Evolutionary conservation across 306 rosid genomes (phyloP).

Genomic region (Cucumis sativus): DNA sequence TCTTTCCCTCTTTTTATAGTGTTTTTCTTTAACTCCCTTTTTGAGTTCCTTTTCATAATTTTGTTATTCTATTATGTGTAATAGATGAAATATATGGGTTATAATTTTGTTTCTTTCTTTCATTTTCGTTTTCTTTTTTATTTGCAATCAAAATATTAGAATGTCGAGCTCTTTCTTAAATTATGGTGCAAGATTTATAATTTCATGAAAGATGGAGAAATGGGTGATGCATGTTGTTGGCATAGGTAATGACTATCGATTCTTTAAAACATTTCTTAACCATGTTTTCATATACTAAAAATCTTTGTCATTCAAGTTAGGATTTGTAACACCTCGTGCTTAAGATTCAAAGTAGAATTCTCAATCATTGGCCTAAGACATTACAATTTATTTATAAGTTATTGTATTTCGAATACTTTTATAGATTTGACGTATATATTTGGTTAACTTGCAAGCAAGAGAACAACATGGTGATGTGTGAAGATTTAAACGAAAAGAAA

Average conservation of each 20-base stretch:
- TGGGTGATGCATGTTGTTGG: no score
- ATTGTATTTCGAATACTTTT: no score
- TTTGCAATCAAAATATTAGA: fast-evolving
- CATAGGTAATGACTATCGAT: no score
- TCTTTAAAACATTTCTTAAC: no score
- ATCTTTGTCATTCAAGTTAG: no score
- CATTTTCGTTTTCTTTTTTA: neutral
- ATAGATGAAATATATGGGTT: neutral
- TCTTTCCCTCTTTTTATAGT: neutral
- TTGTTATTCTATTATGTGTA: neutral
- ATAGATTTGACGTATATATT: neutral
- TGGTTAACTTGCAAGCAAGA: neutral
- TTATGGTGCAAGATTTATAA: neutral
- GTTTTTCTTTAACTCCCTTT: neutral
- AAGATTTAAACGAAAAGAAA: neutral
- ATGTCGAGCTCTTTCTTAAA: neutral
- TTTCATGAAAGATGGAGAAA: neutral
- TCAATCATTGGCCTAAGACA: no score
- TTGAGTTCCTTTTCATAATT: neutral
- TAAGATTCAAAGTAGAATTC: no score
- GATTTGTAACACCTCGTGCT: no score
- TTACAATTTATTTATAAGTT: no score
- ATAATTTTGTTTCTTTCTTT: neutral
- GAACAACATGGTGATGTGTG: neutral
- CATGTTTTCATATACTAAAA: no score